Conservation (phyloP, 805 yeast genomes). For the Kodamaea sagamina region DNA sequence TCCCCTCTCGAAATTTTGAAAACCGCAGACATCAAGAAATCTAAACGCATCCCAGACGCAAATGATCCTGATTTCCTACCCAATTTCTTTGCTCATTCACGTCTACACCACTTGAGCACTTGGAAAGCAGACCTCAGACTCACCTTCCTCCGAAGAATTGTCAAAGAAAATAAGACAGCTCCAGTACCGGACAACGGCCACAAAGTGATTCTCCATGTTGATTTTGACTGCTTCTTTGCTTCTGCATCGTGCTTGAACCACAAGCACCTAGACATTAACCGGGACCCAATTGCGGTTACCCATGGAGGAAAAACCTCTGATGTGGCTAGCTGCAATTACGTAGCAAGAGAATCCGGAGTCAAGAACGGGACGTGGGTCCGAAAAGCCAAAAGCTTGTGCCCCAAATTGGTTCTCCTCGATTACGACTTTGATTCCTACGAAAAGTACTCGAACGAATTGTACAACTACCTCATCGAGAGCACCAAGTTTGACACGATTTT, state of each 20-base stretch:
- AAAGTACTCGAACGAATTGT: slow-evolving; percentile 60
- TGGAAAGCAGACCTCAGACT: slow-evolving; percentile 79
- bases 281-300: slow-evolving; percentile 61
- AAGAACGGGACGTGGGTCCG: slow-evolving; percentile 89
- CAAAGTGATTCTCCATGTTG: slow-evolving; percentile 69
- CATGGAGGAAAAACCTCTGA: slow-evolving; percentile 68
- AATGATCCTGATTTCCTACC: slow-evolving; percentile 74
- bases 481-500: slow-evolving; percentile 52
- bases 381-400: slow-evolving; percentile 65
- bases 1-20: slow-evolving; percentile 12
- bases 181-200: slow-evolving; percentile 2
- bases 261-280: slow-evolving; percentile 54
- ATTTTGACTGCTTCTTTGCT: slow-evolving; percentile 93
- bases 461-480: slow-evolving; percentile 52
- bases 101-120: slow-evolving; percentile 83
- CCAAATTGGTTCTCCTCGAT: slow-evolving; percentile 59
- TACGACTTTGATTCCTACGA: slow-evolving; percentile 80
- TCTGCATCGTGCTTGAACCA: slow-evolving; percentile 68
- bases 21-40: slow-evolving; percentile 4
- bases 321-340: slow-evolving; percentile 89
- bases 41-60: slow-evolving; percentile 49
- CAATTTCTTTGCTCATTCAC: slow-evolving; percentile 73
- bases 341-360: slow-evolving; percentile 77
- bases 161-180: slow-evolving; percentile 22
- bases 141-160: slow-evolving; percentile 54